Base-by-base conservation (phyloP, 2,329 filamentous ascomycete genomes). In the Raffaelea ambrosiae region DNA sequence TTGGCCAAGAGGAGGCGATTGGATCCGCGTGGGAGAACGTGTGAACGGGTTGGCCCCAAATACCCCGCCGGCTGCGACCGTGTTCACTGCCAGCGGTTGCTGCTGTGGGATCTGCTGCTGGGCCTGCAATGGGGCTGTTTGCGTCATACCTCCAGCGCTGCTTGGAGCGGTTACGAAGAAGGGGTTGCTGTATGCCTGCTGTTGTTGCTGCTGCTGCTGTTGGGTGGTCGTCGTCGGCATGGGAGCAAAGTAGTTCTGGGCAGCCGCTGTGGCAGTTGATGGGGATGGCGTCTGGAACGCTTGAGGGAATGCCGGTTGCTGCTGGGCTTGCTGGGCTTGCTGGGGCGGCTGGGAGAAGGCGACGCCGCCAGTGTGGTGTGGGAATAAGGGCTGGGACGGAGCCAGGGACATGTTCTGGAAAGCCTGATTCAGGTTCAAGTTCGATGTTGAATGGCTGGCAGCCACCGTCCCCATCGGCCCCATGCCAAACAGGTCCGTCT, bases 351-450 rank as follows among this genome's bases (percentile, higher is more conserved):
- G 69, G 22, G 59, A 61, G 56, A 61, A 66, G 51, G 65, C 58
- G 58, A 72, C 49, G 11, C 77, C 82, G 46, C 84, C 83, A 3
- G 84, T 88, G 44, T 82, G 80, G 58, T 88, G 78, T 1, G 84
- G 83, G 58, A 88, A 88, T 38, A 88, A 67, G 11, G 79, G 75
- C 56, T 80, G 79, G 9, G 48, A 41, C 5, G 65, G 60, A 21
- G 79, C 79, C 2, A 95, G 68, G 35, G 86, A 81, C 64, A 95
- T 74, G 53, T 78, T 81, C 59, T 90, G 83, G 58, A 95, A 86
- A 1, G 85, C 80, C 56, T 85, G 79, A 53, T 81, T 79, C 18
- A 89, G 64, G 11, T 61, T 61, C 21, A 46, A 26, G 2, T 46
- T 22, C 2, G 48, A 50, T 1, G 47, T 26, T 2, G 49, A 47